Evolutionary conservation across 2,329 filamentous ascomycete species (phyloP).

Genomic region (Dactylellina parvicollis): DNA sequence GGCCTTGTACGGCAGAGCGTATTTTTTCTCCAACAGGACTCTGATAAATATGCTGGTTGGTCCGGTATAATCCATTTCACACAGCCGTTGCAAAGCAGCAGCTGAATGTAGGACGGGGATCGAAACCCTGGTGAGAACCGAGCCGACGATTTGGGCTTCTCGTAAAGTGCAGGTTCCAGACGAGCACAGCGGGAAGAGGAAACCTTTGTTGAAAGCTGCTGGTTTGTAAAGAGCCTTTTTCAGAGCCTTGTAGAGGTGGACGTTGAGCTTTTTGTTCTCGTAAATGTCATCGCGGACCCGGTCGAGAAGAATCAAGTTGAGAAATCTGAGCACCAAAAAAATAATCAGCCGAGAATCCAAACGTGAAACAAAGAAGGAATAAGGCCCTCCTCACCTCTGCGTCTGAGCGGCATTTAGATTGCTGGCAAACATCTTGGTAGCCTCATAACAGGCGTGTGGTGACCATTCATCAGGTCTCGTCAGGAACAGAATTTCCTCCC

Average conservation of each 20-base stretch:
- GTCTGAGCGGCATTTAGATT: constrained; percentile 71
- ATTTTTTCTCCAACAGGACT: constrained; percentile 93
- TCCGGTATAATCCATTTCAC: constrained; percentile 92
- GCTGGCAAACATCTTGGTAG: constrained; percentile 91
- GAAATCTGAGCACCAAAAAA: constrained; percentile 66
- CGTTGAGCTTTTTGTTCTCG: constrained; percentile 92
- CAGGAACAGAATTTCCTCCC: constrained; percentile 85
- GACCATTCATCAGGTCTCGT: constrained; percentile 84
- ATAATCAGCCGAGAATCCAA: neutral
- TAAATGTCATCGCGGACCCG: constrained; percentile 92
- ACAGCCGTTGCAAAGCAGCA: constrained; percentile 91
- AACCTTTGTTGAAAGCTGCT: constrained; percentile 93
- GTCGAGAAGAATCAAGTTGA: constrained; percentile 86
- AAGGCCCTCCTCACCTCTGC: constrained; percentile 52
- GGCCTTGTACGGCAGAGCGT: constrained; percentile 92
- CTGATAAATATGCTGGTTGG: constrained; percentile 96
- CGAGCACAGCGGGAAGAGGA: constrained; percentile 81
- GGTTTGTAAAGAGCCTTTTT: constrained; percentile 96
- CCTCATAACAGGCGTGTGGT: constrained; percentile 83
- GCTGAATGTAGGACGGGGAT: constrained; percentile 72
- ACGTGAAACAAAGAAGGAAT: neutral
- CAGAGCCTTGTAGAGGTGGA: constrained; percentile 91
- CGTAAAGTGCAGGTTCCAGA: constrained; percentile 89
- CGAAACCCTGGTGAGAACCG: constrained; percentile 68
- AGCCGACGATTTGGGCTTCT: constrained; percentile 90